A percentile compares a stretch with the other conserved stretches of the same genome.
These are phyloP conservation scores for Cladophialophora bantiana DNA, from an alignment of 2,329 filamentous ascomycete genomes.

Conservation along the genomic window DNA sequence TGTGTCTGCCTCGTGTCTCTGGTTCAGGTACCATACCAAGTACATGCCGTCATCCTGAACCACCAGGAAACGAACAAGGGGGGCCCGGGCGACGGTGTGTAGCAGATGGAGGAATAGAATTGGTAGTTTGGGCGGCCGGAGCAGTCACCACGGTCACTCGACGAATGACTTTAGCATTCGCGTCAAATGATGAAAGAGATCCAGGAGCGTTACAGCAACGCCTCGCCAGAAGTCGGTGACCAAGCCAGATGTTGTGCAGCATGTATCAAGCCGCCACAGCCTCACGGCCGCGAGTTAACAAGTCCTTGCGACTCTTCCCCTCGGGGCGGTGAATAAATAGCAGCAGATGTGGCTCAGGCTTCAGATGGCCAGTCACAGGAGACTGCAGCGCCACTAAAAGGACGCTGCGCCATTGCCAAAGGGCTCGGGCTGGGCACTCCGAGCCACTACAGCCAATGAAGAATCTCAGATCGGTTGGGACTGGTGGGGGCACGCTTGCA, in stretches of 20 bases:
- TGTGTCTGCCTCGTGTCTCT: neutral
- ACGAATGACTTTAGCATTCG: constrained; percentile 19
- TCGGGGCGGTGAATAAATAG: constrained; percentile 32
- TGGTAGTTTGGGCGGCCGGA: no score
- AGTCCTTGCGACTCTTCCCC: neutral
- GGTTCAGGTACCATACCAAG: neutral
- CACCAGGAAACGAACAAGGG: neutral
- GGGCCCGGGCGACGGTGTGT: neutral
- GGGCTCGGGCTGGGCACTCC: constrained; percentile 22
- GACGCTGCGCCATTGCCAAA: constrained; percentile 27
- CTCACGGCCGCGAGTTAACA: constrained; percentile 11
- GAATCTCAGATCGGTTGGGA: neutral
- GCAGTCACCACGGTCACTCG: no score
- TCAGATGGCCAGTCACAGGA: constrained; percentile 17
- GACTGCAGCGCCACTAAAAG: constrained; percentile 3
- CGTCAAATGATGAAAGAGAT: constrained; percentile 3
- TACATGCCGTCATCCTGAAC: neutral
- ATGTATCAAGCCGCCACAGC: constrained; percentile 14
- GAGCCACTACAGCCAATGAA: constrained; percentile 23
- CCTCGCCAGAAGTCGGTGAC: constrained; percentile 18
- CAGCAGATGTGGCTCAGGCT: constrained; percentile 28
- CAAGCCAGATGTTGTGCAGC: constrained; percentile 17
- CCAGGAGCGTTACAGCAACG: constrained; percentile 21
- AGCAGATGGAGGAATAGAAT: neutral
- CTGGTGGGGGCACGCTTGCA: constrained; percentile 2